A percentile compares a stretch with the other conserved stretches of the same genome.
Conservation (phyloP, 306 rosid species). For the Malus sieversii region DNA sequence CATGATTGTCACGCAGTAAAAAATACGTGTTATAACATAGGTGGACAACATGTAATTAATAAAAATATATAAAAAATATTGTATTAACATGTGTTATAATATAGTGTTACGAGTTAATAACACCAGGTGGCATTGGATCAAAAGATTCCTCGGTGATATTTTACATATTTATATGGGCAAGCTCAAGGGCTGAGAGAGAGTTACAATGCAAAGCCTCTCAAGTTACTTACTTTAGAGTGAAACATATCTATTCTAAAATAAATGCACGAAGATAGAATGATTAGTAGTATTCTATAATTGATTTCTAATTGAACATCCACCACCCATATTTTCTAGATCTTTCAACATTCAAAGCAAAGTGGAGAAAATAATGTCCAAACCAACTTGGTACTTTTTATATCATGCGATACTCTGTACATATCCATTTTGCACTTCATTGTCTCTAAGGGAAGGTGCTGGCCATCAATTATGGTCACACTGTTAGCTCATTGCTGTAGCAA, state of each 20-base stretch:
- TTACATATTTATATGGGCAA: background rate
- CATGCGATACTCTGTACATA: background rate
- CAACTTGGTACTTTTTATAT: background rate
- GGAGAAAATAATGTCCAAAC: background rate
- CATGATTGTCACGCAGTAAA: too few relatives aligned
- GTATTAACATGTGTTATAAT: too few relatives aligned
- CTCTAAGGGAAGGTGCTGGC: background rate
- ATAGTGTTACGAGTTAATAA: too few relatives aligned
- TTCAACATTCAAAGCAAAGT: background rate
- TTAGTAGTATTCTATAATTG: constrained; percentile 1
- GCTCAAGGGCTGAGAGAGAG: background rate
- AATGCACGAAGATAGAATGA: constrained; percentile 2
- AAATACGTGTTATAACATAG: too few relatives aligned
- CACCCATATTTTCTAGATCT: constrained; percentile 4
- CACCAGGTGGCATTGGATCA: rapidly evolving
- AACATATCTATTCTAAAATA: background rate
- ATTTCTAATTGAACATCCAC: background rate
- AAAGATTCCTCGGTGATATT: too few relatives aligned
- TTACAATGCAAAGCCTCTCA: background rate
- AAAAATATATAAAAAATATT: too few relatives aligned
- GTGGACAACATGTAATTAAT: too few relatives aligned
- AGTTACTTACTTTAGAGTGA: background rate
- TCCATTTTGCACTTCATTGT: background rate
- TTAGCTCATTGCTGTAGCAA: background rate
- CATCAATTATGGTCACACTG: too few relatives aligned